phyloP scores from a whole-genome alignment of 192 early-diverging fungal species.

The Coemansia javaensis region DNA sequence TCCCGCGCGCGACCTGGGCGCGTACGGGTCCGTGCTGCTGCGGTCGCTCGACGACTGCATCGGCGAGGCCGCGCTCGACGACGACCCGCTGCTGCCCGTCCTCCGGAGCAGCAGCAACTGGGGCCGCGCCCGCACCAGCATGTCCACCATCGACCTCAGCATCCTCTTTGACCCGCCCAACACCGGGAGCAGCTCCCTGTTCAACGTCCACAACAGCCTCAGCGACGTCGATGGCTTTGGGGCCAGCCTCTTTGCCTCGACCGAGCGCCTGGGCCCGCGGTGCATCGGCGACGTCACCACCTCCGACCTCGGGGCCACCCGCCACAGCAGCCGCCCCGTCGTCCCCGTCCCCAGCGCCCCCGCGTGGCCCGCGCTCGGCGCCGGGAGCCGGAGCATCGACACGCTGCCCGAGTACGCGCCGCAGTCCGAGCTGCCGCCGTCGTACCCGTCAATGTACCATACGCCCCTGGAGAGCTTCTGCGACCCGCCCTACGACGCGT shows the following conservation, averaged over 20 bases:
- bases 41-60: slow-evolving; percentile 25
- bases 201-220: slow-evolving; percentile 19
- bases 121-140: background rate
- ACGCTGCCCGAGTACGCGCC: slow-evolving; percentile 39
- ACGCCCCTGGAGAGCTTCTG: background rate
- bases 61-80: slow-evolving; percentile 1
- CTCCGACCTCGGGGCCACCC: slow-evolving; percentile 34
- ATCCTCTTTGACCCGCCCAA: slow-evolving; percentile 23
- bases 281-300: slow-evolving; percentile 34
- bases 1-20: background rate
- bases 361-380: slow-evolving; percentile 1
- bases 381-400: slow-evolving; percentile 26
- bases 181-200: background rate
- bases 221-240: slow-evolving; percentile 9
- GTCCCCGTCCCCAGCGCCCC: slow-evolving; percentile 2
- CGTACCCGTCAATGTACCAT: slow-evolving; percentile 11
- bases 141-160: slow-evolving; percentile 22
- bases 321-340: slow-evolving; percentile 5
- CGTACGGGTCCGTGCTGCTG: slow-evolving; percentile 1
- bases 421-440: slow-evolving; percentile 25
- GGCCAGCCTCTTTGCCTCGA: slow-evolving; percentile 39
- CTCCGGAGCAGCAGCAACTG: too few species aligned
- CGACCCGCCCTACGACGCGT: slow-evolving; percentile 2
- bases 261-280: slow-evolving; percentile 17
- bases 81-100: too few species aligned